A percentile compares a stretch with the other conserved stretches of the same genome.
These are phyloP conservation scores for Priceomyces castillae DNA, from an alignment of 805 yeast genomes.

Conservation along the genomic window DNA sequence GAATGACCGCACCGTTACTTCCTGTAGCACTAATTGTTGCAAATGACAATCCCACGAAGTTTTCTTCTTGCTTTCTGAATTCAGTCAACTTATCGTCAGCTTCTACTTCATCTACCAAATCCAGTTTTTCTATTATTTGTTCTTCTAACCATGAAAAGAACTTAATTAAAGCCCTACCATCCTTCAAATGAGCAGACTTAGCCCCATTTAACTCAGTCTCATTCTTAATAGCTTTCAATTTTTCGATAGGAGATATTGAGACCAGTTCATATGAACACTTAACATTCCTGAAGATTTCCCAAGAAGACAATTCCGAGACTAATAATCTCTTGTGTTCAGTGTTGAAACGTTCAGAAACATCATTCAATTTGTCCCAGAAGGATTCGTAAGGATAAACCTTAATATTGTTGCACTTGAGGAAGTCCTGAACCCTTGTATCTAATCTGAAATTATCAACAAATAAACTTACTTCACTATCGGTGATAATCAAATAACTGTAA, in stretches of 20 bases:
- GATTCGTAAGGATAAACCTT: slow-evolving; percentile 40
- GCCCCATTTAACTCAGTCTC: slow-evolving; percentile 50
- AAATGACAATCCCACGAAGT: slow-evolving; percentile 65
- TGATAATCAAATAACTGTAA: slow-evolving; percentile 40
- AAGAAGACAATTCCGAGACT: slow-evolving; percentile 32
- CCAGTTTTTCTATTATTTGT: slow-evolving; percentile 41
- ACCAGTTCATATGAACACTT: slow-evolving; percentile 28
- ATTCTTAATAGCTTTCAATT: slow-evolving; percentile 53
- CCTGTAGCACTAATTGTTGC: slow-evolving; percentile 76
- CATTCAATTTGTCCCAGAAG: slow-evolving; percentile 44
- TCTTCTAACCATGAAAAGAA: slow-evolving; percentile 61
- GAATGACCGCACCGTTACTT: slow-evolving; percentile 74
- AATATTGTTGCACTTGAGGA: slow-evolving; percentile 24
- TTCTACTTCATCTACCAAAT: slow-evolving; percentile 53
- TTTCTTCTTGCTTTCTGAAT: slow-evolving; percentile 39
- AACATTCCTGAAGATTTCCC: slow-evolving; percentile 39
- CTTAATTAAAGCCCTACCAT: slow-evolving; percentile 53
- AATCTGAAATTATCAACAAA: slow-evolving; percentile 45
- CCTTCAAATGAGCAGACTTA: slow-evolving; percentile 52
- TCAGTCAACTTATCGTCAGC: slow-evolving; percentile 50
- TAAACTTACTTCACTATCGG: slow-evolving; percentile 30
- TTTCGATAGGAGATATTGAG: slow-evolving; percentile 42
- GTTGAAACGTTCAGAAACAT: slow-evolving; percentile 35
- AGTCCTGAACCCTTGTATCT: slow-evolving; percentile 23
- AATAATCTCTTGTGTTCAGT: slow-evolving; percentile 28